A percentile compares a stretch with the other conserved stretches of the same genome.
Evolutionary conservation across 2,329 filamentous ascomycete genomes (phyloP).

Genomic region (Ambrosiella beaveri): DNA sequence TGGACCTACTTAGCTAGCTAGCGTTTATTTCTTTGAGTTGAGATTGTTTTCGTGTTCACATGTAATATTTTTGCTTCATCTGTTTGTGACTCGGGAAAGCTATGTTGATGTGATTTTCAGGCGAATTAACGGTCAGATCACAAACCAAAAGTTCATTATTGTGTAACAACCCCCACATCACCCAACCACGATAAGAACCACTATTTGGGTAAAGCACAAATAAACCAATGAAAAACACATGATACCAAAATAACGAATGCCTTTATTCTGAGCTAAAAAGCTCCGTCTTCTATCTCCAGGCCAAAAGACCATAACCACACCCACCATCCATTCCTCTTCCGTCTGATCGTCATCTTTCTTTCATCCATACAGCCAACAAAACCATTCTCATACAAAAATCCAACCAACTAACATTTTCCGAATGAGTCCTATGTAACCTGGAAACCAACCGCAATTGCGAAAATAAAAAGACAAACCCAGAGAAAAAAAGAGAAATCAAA

Average conservation of each 20-base stretch:
- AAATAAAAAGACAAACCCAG: not conserved
- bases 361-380: not conserved
- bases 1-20: too few relatives aligned
- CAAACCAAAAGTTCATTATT: too few relatives aligned
- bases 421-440: not conserved
- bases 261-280: not conserved
- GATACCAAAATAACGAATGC: not conserved
- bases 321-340: not conserved
- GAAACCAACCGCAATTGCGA: not conserved
- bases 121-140: too few relatives aligned
- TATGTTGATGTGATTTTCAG: too few relatives aligned
- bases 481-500: not conserved
- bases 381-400: not conserved
- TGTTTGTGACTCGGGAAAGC: too few relatives aligned
- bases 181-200: not conserved
- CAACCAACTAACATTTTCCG: not conserved
- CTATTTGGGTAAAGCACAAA: not conserved
- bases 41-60: too few relatives aligned
- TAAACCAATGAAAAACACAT: not conserved
- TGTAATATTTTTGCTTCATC: too few relatives aligned
- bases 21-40: too few relatives aligned
- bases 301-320: not conserved
- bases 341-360: not conserved
- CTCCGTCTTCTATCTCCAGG: not conserved
- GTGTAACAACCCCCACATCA: not conserved